These are phyloP conservation scores for Symmetrospora coprosmae DNA, from an alignment of 768 basidiomycete genomes.

Conservation along the genomic window DNA sequence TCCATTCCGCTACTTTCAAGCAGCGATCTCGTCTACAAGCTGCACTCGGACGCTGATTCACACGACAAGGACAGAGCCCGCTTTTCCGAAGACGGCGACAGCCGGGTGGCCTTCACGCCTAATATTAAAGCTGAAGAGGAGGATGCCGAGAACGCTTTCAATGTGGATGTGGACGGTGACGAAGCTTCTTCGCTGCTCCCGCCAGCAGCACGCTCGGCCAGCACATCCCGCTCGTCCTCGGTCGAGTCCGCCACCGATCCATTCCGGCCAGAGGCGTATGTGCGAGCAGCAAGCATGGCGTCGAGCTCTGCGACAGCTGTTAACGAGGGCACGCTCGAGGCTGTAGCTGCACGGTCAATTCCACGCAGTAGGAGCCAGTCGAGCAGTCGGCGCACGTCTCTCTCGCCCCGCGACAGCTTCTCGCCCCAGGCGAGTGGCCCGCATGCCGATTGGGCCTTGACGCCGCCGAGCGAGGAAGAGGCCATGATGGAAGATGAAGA, in stretches of 20 bases:
- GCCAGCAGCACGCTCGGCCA: too few species aligned
- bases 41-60: slow-evolving; percentile 6
- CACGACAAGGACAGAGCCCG: background rate
- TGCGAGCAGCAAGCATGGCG: too few species aligned
- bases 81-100: background rate
- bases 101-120: background rate
- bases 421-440: background rate
- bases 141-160: background rate
- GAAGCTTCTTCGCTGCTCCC: too few species aligned
- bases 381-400: background rate
- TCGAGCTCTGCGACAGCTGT: too few species aligned
- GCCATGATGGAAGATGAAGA: slow-evolving; percentile 15
- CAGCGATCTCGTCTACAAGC: slow-evolving; percentile 9
- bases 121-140: slow-evolving; percentile 17
- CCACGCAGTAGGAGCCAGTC: slow-evolving; percentile 16
- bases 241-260: too few species aligned
- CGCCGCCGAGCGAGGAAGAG: slow-evolving; percentile 17
- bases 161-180: background rate
- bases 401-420: slow-evolving; percentile 18
- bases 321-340: too few species aligned
- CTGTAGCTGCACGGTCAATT: too few species aligned
- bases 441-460: slow-evolving; percentile 17
- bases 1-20: background rate
- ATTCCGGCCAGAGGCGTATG: too few species aligned
- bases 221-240: too few species aligned